phyloP scores from a whole-genome alignment of 768 basidiomycete genomes.

The Pleurotus giganteus region DNA sequence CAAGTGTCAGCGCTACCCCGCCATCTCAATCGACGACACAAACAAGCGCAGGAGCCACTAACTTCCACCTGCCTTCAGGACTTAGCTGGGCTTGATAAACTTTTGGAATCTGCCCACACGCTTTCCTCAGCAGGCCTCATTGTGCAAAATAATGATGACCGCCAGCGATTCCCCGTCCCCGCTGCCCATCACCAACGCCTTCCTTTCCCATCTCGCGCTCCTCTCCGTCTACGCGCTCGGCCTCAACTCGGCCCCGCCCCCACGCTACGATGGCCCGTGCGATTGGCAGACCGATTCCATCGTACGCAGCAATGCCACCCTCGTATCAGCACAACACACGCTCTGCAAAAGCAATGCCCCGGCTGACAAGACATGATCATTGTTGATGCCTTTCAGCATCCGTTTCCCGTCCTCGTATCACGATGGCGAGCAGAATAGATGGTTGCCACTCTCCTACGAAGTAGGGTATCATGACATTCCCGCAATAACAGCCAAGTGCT shows the following conservation, averaged over 20 bases:
- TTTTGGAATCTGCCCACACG: not conserved
- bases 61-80: not conserved
- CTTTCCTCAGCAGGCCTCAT: not conserved
- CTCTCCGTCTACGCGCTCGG: conserved; percentile 59
- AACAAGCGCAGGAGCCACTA: no score
- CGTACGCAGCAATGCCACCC: conserved; percentile 27
- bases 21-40: no score
- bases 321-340: conserved; percentile 27
- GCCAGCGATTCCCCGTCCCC: not conserved
- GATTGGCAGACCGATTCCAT: no score
- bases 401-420: conserved; percentile 32
- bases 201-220: no score
- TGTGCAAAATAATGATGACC: not conserved
- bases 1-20: no score
- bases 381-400: conserved; percentile 34
- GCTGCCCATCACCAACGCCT: not conserved
- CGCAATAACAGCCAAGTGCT: conserved; percentile 6
- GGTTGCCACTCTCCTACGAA: conserved; percentile 39
- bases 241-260: conserved; percentile 45
- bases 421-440: conserved; percentile 24
- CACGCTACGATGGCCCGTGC: conserved; percentile 55
- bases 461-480: conserved; percentile 27
- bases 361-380: conserved; percentile 28
- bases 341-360: conserved; percentile 28
- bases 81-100: not conserved